Conservation (phyloP, 306 rosid genomes). For the Trifolium pratense region DNA sequence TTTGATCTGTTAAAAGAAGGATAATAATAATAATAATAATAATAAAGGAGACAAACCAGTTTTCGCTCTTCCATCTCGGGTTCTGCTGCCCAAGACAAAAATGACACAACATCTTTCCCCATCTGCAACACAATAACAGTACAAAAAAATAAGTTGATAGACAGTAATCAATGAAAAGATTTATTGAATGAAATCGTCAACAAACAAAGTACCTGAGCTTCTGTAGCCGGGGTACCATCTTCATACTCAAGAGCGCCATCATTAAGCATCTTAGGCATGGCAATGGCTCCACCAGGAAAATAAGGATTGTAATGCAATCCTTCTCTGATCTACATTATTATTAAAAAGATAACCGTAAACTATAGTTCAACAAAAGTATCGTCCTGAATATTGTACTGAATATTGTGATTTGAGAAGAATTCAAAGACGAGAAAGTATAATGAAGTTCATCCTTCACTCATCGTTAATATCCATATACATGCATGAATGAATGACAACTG, state of each 20-base stretch:
- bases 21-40: background rate
- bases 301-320: slow-evolving; percentile 96
- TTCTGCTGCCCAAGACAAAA: slow-evolving; percentile 94
- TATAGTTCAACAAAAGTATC: slow-evolving; percentile 10
- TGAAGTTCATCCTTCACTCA: slow-evolving; percentile 27
- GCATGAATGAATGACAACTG: slow-evolving; percentile 17
- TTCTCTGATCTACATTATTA: slow-evolving; percentile 80
- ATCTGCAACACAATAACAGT: slow-evolving; percentile 57
- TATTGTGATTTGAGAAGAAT: slow-evolving; percentile 17
- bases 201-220: slow-evolving; percentile 72
- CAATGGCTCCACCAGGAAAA: slow-evolving; percentile 99
- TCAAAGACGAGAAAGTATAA: slow-evolving; percentile 19
- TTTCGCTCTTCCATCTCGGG: slow-evolving; percentile 99
- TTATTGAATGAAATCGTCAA: slow-evolving; percentile 19
- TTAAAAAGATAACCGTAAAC: slow-evolving; percentile 17
- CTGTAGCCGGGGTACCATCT: slow-evolving; percentile 93
- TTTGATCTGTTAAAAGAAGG: background rate
- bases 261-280: slow-evolving; percentile 99
- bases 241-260: slow-evolving; percentile 98
- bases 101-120: slow-evolving; percentile 94
- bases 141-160: background rate
- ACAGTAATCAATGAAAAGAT: background rate
- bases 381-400: background rate
- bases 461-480: background rate
- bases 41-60: slow-evolving; percentile 68